Evolutionary conservation across 208 protist species (phyloP).

Genomic region (Angomonas ambiguus): DNA sequence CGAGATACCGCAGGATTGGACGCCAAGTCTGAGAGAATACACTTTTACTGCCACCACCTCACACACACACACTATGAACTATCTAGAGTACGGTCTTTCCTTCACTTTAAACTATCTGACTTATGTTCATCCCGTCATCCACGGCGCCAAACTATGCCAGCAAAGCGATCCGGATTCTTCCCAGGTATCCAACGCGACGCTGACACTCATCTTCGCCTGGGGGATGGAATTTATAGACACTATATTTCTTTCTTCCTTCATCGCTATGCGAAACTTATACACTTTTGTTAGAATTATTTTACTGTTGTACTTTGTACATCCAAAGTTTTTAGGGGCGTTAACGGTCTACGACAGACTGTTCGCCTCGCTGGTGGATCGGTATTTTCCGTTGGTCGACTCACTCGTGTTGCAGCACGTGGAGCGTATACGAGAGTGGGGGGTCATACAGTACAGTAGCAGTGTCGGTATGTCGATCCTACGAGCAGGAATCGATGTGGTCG

Average conservation of each 20-base stretch:
- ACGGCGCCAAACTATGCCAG: conserved; percentile 54
- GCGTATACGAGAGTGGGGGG: conserved; percentile 36
- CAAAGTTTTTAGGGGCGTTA: conserved; percentile 50
- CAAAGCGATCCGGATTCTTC: conserved; percentile 24
- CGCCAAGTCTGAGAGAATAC: too few relatives aligned
- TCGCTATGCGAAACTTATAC: conserved; percentile 56
- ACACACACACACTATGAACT: too few relatives aligned
- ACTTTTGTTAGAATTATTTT: conserved; percentile 46
- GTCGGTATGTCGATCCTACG: conserved; percentile 26
- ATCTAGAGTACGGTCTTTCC: conserved; percentile 19
- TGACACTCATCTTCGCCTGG: conserved; percentile 71
- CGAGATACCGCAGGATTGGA: too few relatives aligned
- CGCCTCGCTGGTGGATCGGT: conserved; percentile 33
- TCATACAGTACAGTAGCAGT: conserved; percentile 36
- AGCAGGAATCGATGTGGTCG: conserved; percentile 16
- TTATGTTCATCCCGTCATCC: conserved; percentile 57
- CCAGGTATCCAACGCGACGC: conserved; percentile 61
- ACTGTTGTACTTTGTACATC: conserved; percentile 58
- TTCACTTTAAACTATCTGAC: conserved; percentile 49
- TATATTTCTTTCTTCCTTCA: conserved; percentile 50
- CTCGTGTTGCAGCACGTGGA: conserved; percentile 51
- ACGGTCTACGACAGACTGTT: conserved; percentile 48
- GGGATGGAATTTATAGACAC: conserved; percentile 49
- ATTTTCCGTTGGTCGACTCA: conserved; percentile 44
- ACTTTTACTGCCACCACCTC: too few relatives aligned